Conservation (phyloP, 768 basidiomycete species). For the Porphyrellus cyaneotinctus region DNA sequence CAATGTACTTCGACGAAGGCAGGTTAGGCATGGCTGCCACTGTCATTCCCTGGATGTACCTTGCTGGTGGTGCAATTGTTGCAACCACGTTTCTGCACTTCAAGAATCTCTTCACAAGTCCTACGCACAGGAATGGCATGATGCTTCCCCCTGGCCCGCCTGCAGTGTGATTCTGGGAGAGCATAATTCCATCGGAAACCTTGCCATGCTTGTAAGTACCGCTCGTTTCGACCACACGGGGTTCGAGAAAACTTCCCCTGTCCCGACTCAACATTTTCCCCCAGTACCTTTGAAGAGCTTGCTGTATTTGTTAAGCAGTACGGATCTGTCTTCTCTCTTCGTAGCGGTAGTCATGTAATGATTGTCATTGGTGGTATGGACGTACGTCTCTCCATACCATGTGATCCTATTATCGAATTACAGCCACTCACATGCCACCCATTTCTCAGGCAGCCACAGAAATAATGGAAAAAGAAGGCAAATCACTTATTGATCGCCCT, state of each 20-base stretch:
- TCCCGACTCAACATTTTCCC: no score
- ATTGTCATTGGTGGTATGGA: constrained; percentile 18
- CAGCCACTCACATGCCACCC: constrained; percentile 12
- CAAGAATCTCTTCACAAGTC: background rate
- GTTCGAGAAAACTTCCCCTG: background rate
- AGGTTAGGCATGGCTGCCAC: no score
- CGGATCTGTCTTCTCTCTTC: constrained; percentile 51
- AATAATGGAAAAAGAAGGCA: constrained; percentile 59
- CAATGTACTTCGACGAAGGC: no score
- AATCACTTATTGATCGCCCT: constrained; percentile 47
- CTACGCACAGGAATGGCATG: background rate
- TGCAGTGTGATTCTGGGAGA: background rate
- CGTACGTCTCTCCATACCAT: background rate
- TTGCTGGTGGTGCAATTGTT: background rate
- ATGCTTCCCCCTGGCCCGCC: background rate
- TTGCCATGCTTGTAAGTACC: background rate
- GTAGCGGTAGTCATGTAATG: constrained; percentile 36
- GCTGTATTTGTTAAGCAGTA: constrained; percentile 52
- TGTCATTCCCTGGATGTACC: background rate
- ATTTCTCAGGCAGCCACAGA: constrained; percentile 51
- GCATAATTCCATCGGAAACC: background rate
- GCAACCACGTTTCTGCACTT: background rate
- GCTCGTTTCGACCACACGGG: background rate
- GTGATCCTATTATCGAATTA: no score
- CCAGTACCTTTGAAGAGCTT: constrained; percentile 23